Evolutionary conservation across 495 filamentous ascomycete species (phyloP).

Genomic region (Lichenothelia convexa): DNA sequence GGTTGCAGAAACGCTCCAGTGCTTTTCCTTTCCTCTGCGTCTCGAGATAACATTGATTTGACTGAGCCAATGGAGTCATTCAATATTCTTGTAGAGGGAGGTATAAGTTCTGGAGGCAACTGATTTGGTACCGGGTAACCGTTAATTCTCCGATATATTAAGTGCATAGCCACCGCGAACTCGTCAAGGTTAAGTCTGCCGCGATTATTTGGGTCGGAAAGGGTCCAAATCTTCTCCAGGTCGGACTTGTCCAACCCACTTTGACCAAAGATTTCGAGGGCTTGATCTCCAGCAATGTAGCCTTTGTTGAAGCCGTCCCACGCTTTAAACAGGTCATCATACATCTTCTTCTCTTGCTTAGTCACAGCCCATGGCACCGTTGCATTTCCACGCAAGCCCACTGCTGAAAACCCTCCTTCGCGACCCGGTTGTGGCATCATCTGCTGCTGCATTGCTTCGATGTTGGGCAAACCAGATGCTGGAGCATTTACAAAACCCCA

Average conservation of each 20-base stretch:
- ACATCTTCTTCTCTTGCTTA: conserved; percentile 95
- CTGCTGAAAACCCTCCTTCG: conserved; percentile 78
- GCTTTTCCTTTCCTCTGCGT: conserved; percentile 69
- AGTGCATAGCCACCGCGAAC: conserved; percentile 96
- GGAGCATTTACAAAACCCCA: conserved; percentile 97
- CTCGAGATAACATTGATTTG: conserved; percentile 77
- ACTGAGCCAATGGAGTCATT: conserved; percentile 83
- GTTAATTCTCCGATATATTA: conserved; percentile 93
- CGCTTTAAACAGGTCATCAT: conserved; percentile 85
- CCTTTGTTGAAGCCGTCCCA: conserved; percentile 96
- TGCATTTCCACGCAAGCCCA: conserved; percentile 79
- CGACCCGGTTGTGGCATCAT: conserved; percentile 97
- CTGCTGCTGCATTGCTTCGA: conserved; percentile 79
- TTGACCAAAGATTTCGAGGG: conserved; percentile 94
- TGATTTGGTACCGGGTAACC: conserved; percentile 87
- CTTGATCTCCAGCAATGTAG: conserved; percentile 79
- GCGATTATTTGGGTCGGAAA: conserved; percentile 83
- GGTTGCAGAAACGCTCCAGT: conserved; percentile 74
- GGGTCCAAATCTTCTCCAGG: conserved; percentile 84
- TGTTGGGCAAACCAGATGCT: conserved; percentile 74
- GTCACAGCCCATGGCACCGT: conserved; percentile 97
- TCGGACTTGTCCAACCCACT: conserved; percentile 82
- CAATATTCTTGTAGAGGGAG: conserved; percentile 87
- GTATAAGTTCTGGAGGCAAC: conserved; percentile 82
- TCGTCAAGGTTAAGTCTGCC: conserved; percentile 93